A percentile compares a stretch with the other conserved stretches of the same genome.
Conservation (phyloP, 2,329 filamentous ascomycete species). For the Talaromyces sp. region DNA sequence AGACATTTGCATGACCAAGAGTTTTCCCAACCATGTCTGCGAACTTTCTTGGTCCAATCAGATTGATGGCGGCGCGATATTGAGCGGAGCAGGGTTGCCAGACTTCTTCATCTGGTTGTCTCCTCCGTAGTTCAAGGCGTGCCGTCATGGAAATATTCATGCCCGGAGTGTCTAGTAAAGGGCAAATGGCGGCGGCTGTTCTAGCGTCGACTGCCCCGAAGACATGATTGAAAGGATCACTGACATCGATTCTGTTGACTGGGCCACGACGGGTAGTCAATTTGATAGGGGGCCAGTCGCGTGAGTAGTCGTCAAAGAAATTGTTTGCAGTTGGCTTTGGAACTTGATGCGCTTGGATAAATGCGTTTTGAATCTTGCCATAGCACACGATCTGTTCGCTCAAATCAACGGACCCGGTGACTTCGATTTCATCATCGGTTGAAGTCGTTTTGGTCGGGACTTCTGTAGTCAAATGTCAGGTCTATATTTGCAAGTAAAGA, state of each 20-base stretch:
- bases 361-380: slow-evolving; percentile 67
- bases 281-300: slow-evolving; percentile 70
- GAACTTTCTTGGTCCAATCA: slow-evolving; percentile 72
- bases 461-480: slow-evolving; percentile 14
- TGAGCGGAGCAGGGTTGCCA: slow-evolving; percentile 60
- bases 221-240: slow-evolving; percentile 66
- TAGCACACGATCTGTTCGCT: slow-evolving; percentile 73
- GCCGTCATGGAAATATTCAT: slow-evolving; percentile 67
- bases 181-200: slow-evolving; percentile 65
- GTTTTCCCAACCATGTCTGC: slow-evolving; percentile 64
- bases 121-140: slow-evolving; percentile 65
- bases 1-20: slow-evolving; percentile 64
- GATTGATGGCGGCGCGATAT: slow-evolving; percentile 66
- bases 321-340: slow-evolving; percentile 64
- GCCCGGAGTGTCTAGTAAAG: slow-evolving; percentile 65
- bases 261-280: slow-evolving; percentile 64
- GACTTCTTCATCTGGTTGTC: slow-evolving; percentile 59
- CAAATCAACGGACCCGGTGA: slow-evolving; percentile 55
- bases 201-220: slow-evolving; percentile 73
- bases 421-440: slow-evolving; percentile 38
- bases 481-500: background rate
- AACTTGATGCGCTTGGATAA: slow-evolving; percentile 63
- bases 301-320: slow-evolving; percentile 51
- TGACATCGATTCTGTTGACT: slow-evolving; percentile 63
- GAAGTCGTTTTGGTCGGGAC: slow-evolving; percentile 21